Evolutionary conservation across 306 rosid species (phyloP), one percentile per base, ranked within the genome.

Genomic region (Castanopsis chinensis): DNA sequence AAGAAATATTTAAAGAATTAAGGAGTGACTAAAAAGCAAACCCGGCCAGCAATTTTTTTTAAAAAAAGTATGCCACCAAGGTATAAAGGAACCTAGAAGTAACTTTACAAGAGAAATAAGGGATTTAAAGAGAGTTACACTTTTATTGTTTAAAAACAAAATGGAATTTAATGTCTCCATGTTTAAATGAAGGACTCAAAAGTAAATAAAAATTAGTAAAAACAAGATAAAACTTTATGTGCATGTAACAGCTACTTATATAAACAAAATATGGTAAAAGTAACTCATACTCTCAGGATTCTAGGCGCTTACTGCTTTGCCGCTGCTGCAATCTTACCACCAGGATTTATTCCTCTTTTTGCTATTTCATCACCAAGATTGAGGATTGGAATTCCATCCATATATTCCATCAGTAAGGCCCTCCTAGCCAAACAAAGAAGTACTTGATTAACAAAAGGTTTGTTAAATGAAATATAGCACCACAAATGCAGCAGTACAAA

Each of bases 361-460:
- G 91, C 94, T 79, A 95, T 93, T 84, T 93, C 99, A 77, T 93
- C 91, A 57, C 99, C 99, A 51, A 95, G 98, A 80, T 88, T 91
- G 75, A 95, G 86, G 84, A 95, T 91, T 71, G 99, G 99, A 84
- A 87, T 69, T 75, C 99, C 99, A 73, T 91, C 91, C 19, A 95
- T 88, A 83, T 86, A 95, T 80, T 95, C 99, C 99, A 95, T 95
- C 45, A 91, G 93, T 78, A 95, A 81, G 76, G 84, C 88, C 85
- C 97, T 90, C 93, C 98, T 95, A 87, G 73, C 23, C 79, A 80
- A 77, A 64, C 68, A 82, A 75, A 81, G 85, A 78, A 82, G 59
- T 64, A 82, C 32, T 51, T 35, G 8, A 77, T 83, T 32, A 85
- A 61, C n/a, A 52, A 77, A 81, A 80, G 75, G 52, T 63, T 67